Evolutionary conservation across 1,284 basidiomycete genomes (phyloP), one percentile per base, ranked within the genome.

Genomic region (Schizopora paradoxa): DNA sequence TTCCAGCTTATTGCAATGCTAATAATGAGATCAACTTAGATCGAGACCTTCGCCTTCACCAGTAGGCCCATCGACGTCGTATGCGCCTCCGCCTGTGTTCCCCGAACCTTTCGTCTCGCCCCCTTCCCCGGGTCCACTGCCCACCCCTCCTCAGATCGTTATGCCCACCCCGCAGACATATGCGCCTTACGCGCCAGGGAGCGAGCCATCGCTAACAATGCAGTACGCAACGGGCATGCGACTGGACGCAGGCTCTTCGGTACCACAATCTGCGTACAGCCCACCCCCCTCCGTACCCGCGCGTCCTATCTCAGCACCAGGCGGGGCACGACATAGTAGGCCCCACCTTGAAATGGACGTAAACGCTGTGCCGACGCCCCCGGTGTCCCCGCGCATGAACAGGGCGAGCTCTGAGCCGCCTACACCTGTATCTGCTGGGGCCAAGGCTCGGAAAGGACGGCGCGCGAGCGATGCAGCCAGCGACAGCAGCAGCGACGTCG

Each of bases 191-290:
- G 44, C 41, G 11, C n/a, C n/a, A n/a, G 47, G 56, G 7, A 57
- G 55, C 38, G 64, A 64, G 21, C 42, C 43, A 13, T 84, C 81
- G 6, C 61, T 71, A 52, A 82, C 82, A 4, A 78, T 82, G 80
- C 73, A 76, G 49, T 68, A 77, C 54, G 82, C 83, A 5, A 62
- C 77, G 45, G 29, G 57, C 54, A 22, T 62, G 55, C n/a, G 23
- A 40, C 38, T 44, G 41, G 49, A 35, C 45, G 51, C 13, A 14
- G 47, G 53, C 45, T 18, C 10, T 7, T 32, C 19, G 29, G 11
- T 6, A 33, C 14, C 14, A 18, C 22, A 8, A 35, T 35, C 29
- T 27, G 21, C 32, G 27, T 25, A 11, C 13, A n/a, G 26, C 44
- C 18, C n/a, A 16, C 14, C 33, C 41, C 4, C 48, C 51, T 32